A percentile compares a stretch with the other conserved stretches of the same genome.
These are phyloP conservation scores for Amaranthus palmeri DNA, from an alignment of 148 eudicot genomes.

Conservation along the genomic window DNA sequence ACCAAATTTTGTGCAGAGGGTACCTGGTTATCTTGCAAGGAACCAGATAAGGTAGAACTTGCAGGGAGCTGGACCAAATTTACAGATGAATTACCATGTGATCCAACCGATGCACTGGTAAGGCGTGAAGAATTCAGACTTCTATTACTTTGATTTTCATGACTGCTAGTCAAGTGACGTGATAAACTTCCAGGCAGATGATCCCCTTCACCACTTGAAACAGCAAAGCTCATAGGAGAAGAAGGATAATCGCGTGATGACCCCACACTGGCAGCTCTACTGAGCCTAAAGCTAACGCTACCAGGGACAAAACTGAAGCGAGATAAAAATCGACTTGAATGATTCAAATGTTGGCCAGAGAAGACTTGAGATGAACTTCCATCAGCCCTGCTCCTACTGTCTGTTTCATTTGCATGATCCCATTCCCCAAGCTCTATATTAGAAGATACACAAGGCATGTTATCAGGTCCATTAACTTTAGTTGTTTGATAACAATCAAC, in stretches of 20 bases:
- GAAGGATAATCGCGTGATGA: slow-evolving; percentile 48
- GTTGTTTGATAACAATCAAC: slow-evolving; percentile 37
- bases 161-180: slow-evolving; percentile 29
- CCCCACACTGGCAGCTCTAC: slow-evolving; percentile 59
- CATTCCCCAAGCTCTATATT: slow-evolving; percentile 34
- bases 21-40: slow-evolving; percentile 29
- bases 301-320: slow-evolving; percentile 70
- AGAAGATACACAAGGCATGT: slow-evolving; percentile 32
- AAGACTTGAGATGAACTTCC: slow-evolving; percentile 54
- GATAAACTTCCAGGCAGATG: slow-evolving; percentile 30
- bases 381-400: slow-evolving; percentile 30
- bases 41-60: slow-evolving; percentile 28
- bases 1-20: slow-evolving; percentile 30
- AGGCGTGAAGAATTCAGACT: slow-evolving; percentile 44
- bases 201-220: slow-evolving; percentile 42
- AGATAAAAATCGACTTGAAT: slow-evolving; percentile 64
- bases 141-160: slow-evolving; percentile 30
- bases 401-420: slow-evolving; percentile 43
- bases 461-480: slow-evolving; percentile 47
- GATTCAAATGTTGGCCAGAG: slow-evolving; percentile 45
- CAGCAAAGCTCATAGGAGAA: slow-evolving; percentile 44
- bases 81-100: slow-evolving; percentile 36
- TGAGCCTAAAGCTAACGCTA: slow-evolving; percentile 75
- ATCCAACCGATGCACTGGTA: slow-evolving; percentile 30
- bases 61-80: slow-evolving; percentile 25